phyloP scores from a whole-genome alignment of 2,329 filamentous ascomycete genomes.

The Aspergillus uvarum region DNA sequence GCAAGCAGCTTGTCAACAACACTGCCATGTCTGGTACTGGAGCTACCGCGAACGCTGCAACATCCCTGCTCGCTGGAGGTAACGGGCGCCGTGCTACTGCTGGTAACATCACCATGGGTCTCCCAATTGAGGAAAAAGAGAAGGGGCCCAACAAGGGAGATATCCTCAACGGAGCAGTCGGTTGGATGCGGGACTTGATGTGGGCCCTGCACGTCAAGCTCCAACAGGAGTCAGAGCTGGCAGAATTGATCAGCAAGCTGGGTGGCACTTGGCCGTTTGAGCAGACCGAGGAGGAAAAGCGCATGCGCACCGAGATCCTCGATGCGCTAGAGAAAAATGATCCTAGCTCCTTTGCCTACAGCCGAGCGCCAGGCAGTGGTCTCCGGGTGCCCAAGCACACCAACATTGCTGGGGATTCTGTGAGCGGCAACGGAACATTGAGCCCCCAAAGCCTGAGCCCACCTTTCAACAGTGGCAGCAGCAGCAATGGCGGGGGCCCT shows the following conservation, averaged over 20 bases:
- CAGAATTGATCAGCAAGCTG: constrained; percentile 69
- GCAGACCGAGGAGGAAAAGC: constrained; percentile 84
- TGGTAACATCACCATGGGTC: constrained; percentile 85
- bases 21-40: constrained; percentile 80
- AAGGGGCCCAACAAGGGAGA: constrained; percentile 99
- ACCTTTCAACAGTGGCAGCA: constrained; percentile 70
- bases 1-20: constrained; percentile 90
- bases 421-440: constrained; percentile 53
- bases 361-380: constrained; percentile 77
- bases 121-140: constrained; percentile 95
- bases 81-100: constrained; percentile 76
- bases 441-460: constrained; percentile 66
- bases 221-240: constrained; percentile 83
- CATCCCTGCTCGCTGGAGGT: constrained; percentile 81
- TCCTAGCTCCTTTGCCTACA: constrained; percentile 74
- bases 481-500: constrained; percentile 51
- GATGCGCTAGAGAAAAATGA: constrained; percentile 84
- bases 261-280: constrained; percentile 78
- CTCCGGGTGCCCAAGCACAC: constrained; percentile 91
- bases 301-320: constrained; percentile 91
- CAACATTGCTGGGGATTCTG: constrained; percentile 78
- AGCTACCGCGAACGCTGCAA: constrained; percentile 61
- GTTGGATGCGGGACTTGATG: constrained; percentile 97
- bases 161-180: constrained; percentile 93
- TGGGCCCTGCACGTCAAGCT: constrained; percentile 91